Base-by-base conservation (phyloP, 2,329 filamentous ascomycete species). In the Ophiostoma fasciatum region DNA sequence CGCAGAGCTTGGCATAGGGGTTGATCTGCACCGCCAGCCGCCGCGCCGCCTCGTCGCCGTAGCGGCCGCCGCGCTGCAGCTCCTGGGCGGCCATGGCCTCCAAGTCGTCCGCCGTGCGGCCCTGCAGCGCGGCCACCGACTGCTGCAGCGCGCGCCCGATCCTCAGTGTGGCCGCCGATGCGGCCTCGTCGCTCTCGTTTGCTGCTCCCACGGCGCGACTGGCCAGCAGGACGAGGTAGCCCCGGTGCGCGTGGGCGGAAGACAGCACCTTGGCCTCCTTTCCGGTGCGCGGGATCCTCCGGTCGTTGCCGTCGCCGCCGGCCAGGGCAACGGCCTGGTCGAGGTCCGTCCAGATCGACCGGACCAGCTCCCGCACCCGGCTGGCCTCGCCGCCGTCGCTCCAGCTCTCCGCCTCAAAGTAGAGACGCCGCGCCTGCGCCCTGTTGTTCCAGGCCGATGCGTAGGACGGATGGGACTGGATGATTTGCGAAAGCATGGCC, bases 371-470 rank as follows among this genome's bases (percentile, higher is more conserved):
- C 3, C 14, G 40, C 28, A 5, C 42, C 37, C 19, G 4, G 6
- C 11, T 15, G 14, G 10, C 12, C 26, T 25, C 6, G 2, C 14
- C n/a, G 1, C 20, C 22, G 1, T n/a, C n/a, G n/a, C n/a, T n/a
- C n/a, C n/a, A n/a, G 12, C 55, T 61, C 3, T 60, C 57, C 48
- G 80, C 74, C 10, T 74, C 76, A 43, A 78, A 74, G 38, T 74
- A 55, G 32, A 77, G 61, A 17, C 78, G 60, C 21, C 68, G 47
- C 8, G 77, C 65, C 52, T 87, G 82, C 3, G 77, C 81, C 33
- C 80, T 67, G 54, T 88, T 87, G 51, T 84, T 80, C 39, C 73
- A 68, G 6, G 74, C 78, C 43, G 77, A 82, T 17, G 80, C 78
- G 53, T 87, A 87, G 23, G 59, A 55, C 3, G 80, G 77, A 36